A percentile compares a stretch with the other conserved stretches of the same genome.
Conservation (phyloP, 257 asterid genomes). For the Nicotiana sylvestris region DNA sequence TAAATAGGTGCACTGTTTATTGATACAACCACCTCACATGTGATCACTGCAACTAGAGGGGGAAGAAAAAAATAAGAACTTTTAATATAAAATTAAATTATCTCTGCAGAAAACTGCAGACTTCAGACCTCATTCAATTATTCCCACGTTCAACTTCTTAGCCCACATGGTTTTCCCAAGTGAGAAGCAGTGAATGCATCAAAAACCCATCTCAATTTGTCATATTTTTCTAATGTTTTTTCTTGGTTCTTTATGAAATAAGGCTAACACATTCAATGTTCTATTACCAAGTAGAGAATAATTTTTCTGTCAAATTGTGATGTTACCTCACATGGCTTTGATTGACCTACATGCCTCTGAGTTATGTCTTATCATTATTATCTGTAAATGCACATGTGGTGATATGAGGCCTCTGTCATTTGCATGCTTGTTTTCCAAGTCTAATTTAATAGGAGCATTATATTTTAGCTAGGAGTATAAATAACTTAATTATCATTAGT, state of each 20-base stretch:
- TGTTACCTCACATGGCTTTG: conserved; percentile 10
- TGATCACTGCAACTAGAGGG: not conserved
- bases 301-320: not conserved
- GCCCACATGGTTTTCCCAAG: conserved; percentile 4
- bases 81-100: conserved; percentile 2
- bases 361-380: not conserved
- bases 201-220: not conserved
- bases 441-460: too few relatives aligned
- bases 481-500: not conserved
- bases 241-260: not conserved
- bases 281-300: not conserved
- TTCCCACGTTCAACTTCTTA: conserved; percentile 8
- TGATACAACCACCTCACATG: conserved; percentile 7
- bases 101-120: not conserved
- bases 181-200: not conserved
- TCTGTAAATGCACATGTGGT: conserved; percentile 5
- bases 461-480: not conserved
- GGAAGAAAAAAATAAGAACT: not conserved
- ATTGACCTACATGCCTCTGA: not conserved
- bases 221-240: not conserved
- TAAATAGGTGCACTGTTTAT: conserved; percentile 4
- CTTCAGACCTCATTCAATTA: conserved; percentile 8
- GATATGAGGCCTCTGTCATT: not conserved
- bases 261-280: not conserved
- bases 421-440: not conserved